Evolutionary conservation across 306 rosid species (phyloP), one percentile per base, ranked within the genome.

Genomic region (Prunus davidiana): DNA sequence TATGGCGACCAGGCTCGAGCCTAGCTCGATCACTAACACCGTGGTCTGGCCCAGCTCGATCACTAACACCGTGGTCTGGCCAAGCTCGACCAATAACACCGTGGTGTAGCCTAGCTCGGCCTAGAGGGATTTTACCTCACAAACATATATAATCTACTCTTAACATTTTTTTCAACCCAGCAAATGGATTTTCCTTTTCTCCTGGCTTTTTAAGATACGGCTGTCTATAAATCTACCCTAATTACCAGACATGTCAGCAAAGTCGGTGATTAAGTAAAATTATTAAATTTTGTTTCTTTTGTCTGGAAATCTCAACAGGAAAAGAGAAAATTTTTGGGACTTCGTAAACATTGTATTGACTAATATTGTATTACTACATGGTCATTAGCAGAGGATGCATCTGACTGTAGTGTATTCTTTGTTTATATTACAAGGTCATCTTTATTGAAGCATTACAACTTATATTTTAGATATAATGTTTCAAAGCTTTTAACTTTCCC

Each of bases 241-340:
- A 72, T 45, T 64, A 19, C 71, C 69, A 61, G 46, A 69, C 65
- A 78, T 69, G 77, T 74, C 73, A 71, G 68, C 61, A 71, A 60
- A 54, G 73, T 73, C 58, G 34, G 78, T 69, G 80, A 72, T 49
- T 63, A 60, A 2, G 27, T 63, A 69, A 69, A 52, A 76, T 38
- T 52, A 60, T 50, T 13, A 68, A 41, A 49, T 18, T 34, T 27
- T 43, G 20, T 75, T 11, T n/a, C 58, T 51, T 52, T 67, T 47
- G 52, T 67, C 43, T 57, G 69, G 49, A 76, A 77, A 84, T 87
- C 86, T 81, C 71, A 82, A 79, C 74, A 80, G 80, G 81, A 82
- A 52, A 57, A 74, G 81, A 62, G 83, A 69, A 74, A 66, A 79
- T 75, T 58, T 87, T 78, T 87, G 63, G 87, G 69, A 67, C 60